Evolutionary conservation across 345 rosid species (phyloP), one percentile per base, ranked within the genome.

Genomic region (Gossypium turneri): DNA sequence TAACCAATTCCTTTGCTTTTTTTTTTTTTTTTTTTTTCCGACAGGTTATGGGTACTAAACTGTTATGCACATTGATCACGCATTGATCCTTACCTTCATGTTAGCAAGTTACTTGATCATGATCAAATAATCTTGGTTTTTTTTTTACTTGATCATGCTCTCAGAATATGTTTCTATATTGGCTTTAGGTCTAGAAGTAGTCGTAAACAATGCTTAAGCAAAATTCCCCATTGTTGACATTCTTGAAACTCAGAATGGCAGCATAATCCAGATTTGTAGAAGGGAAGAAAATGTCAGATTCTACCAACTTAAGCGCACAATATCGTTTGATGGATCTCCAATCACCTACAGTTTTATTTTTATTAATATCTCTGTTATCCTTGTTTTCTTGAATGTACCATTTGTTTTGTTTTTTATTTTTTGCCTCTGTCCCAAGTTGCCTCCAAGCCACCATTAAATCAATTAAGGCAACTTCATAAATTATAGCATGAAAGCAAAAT

Each of bases 11-110:
- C 25, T 5, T 29, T 10, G 24, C 3, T 12, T 17, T 29, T 57
- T 52, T 17, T 0, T 29, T 12, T 17, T 29, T 57, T 52, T 17
- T 0, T 29, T 57, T 52, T 17, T 0, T 5, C 47, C 41, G 11
- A 22, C 47, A 70, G 61, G 73, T 52, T 52, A 70, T 52, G 73
- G 73, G 27, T 70, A 70, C 47, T 70, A 70, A 70, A 70, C 47
- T 70, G 34, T 56, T 47, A n/a, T 52, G 45, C 47, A 70, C 8
- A 12, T 67, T 12, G 71, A 44, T 67, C 55, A 2, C 1, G 29
- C 58, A 17, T 53, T 9, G 9, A 58, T 58, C 27, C 27, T 20
- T 56, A 8, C 50, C 62, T 57, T 57, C 38, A 56, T 16, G 3
- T 10, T 3, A 27, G 24, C 73, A 50, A 27, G 59, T 51, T 70